These are phyloP conservation scores for Elasticomyces elasticus DNA, from an alignment of 495 filamentous ascomycete species.

Conservation along the genomic window DNA sequence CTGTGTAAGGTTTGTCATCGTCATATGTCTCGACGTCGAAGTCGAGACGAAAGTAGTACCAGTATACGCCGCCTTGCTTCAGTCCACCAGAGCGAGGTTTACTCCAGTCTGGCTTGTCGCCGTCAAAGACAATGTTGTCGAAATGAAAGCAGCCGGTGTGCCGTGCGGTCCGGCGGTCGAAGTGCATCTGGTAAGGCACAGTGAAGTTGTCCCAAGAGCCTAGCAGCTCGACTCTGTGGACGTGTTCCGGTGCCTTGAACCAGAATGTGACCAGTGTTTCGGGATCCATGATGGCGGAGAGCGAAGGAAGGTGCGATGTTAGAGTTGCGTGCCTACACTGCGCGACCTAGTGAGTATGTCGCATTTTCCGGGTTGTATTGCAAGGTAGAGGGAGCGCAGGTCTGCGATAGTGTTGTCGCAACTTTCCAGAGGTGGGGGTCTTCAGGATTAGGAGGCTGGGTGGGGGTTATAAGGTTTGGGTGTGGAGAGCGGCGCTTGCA, in stretches of 20 bases:
- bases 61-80: constrained; percentile 88
- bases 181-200: constrained; percentile 64
- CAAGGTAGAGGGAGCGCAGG: too few relatives aligned
- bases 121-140: constrained; percentile 74
- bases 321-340: too few relatives aligned
- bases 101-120: constrained; percentile 42
- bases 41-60: constrained; percentile 84
- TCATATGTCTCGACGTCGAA: constrained; percentile 65
- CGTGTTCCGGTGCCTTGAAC: constrained; percentile 51
- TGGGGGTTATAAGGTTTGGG: too few relatives aligned
- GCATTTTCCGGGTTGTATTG: too few relatives aligned
- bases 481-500: too few relatives aligned
- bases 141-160: constrained; percentile 70
- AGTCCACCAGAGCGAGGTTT: constrained; percentile 64
- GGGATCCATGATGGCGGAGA: constrained; percentile 23
- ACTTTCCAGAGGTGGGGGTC: too few relatives aligned
- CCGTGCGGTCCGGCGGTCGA: constrained; percentile 61
- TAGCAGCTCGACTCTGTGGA: constrained; percentile 64
- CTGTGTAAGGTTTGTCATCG: constrained; percentile 58
- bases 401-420: too few relatives aligned
- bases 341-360: too few relatives aligned
- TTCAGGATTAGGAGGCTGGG: too few relatives aligned
- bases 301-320: too few relatives aligned
- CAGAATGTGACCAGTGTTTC: constrained; percentile 33
- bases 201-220: constrained; percentile 93